phyloP scores from a whole-genome alignment of 2,329 filamentous ascomycete species.

The Paecilomyces formosus region DNA sequence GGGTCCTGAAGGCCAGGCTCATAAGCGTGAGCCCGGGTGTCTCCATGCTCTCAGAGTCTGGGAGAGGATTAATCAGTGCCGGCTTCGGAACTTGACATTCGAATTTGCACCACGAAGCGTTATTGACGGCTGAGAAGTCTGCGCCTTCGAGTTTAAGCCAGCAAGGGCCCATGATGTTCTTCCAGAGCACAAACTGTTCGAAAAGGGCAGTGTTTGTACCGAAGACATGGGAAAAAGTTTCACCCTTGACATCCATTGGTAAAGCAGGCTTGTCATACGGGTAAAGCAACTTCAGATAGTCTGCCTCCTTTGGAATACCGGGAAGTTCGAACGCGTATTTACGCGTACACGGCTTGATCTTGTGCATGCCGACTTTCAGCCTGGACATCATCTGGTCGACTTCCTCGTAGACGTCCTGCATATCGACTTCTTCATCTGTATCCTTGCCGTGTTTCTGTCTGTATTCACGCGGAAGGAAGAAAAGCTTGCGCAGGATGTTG shows the following conservation, averaged over 20 bases:
- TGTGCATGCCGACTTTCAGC: conserved; percentile 79
- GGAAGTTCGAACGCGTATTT: conserved; percentile 95
- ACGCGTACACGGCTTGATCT: conserved; percentile 80
- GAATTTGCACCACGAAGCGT: conserved; percentile 94
- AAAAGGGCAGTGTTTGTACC: conserved; percentile 90
- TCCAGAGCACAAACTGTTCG: conserved; percentile 97
- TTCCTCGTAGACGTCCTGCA: conserved; percentile 85
- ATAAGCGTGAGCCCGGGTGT: conserved; percentile 88
- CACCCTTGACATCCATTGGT: conserved; percentile 62
- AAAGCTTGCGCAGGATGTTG: conserved; percentile 87
- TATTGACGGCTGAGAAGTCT: conserved; percentile 76
- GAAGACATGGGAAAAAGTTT: conserved; percentile 92
- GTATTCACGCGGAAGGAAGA: conserved; percentile 74
- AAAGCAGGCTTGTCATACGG: conserved; percentile 78
- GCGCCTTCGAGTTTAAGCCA: conserved; percentile 88
- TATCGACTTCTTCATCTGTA: conserved; percentile 70
- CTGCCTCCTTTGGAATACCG: conserved; percentile 75
- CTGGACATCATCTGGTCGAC: conserved; percentile 82
- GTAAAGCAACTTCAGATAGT: conserved; percentile 95
- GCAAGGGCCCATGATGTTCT: conserved; percentile 97
- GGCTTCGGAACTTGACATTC: conserved; percentile 78
- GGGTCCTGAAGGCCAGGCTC: conserved; percentile 83
- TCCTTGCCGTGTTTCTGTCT: conserved; percentile 54
- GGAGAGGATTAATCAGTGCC: conserved; percentile 62
- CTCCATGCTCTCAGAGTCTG: conserved; percentile 73